phyloP scores from a whole-genome alignment of 2,329 filamentous ascomycete genomes.

The Colletotrichum brevisporum region DNA sequence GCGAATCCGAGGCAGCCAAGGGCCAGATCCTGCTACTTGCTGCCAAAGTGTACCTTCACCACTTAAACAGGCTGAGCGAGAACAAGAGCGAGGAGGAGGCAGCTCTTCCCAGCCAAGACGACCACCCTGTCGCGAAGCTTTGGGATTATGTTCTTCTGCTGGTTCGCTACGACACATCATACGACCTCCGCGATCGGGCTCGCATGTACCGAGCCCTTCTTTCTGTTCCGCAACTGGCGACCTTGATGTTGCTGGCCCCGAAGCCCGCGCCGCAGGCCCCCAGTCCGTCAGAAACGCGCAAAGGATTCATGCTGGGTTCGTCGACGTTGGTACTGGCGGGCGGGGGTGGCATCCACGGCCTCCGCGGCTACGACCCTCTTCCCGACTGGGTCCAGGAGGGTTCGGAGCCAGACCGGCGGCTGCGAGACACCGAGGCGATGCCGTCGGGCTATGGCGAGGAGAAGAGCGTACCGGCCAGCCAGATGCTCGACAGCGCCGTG shows the following conservation, averaged over 20 bases:
- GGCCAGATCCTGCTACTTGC: conserved; percentile 92
- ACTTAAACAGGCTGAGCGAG: conserved; percentile 77
- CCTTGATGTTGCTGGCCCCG: conserved; percentile 89
- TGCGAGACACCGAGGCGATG: conserved; percentile 73
- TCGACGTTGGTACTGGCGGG: conserved; percentile 87
- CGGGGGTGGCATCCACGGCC: conserved; percentile 78
- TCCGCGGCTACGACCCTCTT: conserved; percentile 83
- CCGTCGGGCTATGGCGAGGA: conserved; percentile 55
- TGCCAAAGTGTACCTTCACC: conserved; percentile 96
- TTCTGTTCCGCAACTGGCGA: conserved; percentile 87
- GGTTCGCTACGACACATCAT: conserved; percentile 93
- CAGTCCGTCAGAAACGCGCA: conserved; percentile 87
- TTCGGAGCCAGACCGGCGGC: conserved; percentile 80
- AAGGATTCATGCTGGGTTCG: conserved; percentile 84
- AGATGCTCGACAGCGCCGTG: conserved; percentile 73
- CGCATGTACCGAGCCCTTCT: conserved; percentile 90
- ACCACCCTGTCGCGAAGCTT: conserved; percentile 80
- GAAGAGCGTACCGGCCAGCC: conserved; percentile 69
- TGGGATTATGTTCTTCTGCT: conserved; percentile 90
- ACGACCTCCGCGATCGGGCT: conserved; percentile 92
- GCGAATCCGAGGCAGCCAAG: conserved; percentile 88
- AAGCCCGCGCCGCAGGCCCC: conserved; percentile 94
- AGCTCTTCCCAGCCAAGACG: conserved; percentile 54
- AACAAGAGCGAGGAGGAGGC: conserved; percentile 52
- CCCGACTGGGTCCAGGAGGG: conserved; percentile 89